These are phyloP conservation scores for Carex kokanica DNA, from an alignment of 176 grass and related monocot species.

Conservation along the genomic window DNA sequence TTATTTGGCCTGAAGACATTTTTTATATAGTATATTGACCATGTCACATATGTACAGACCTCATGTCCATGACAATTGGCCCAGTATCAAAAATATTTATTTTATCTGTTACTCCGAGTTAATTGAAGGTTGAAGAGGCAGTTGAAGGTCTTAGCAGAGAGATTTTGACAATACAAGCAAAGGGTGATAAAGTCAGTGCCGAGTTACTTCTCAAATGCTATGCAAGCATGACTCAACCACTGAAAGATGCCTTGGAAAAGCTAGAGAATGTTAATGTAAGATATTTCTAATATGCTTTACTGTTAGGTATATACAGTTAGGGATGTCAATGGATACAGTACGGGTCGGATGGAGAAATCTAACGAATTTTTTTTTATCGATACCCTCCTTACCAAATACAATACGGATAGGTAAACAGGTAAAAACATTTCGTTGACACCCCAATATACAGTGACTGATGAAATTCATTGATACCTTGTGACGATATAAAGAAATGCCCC, in stretches of 20 bases:
- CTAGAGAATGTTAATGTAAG: slow-evolving; percentile 75
- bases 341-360: too few relatives aligned
- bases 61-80: not conserved
- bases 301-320: not conserved
- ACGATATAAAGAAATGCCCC: not conserved
- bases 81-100: not conserved
- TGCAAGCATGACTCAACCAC: slow-evolving; percentile 68
- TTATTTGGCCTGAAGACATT: not conserved
- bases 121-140: slow-evolving; percentile 67
- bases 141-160: slow-evolving; percentile 88
- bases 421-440: too few relatives aligned
- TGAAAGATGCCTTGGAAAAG: slow-evolving; percentile 67
- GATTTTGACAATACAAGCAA: slow-evolving; percentile 90
- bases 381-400: too few relatives aligned
- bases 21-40: not conserved
- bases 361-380: too few relatives aligned
- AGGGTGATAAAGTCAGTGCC: slow-evolving; percentile 70
- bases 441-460: too few relatives aligned
- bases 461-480: too few relatives aligned
- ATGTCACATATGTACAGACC: not conserved
- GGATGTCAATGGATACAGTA: too few relatives aligned
- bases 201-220: slow-evolving; percentile 49
- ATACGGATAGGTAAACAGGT: too few relatives aligned
- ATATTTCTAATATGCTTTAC: not conserved
- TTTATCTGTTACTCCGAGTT: slow-evolving; percentile 10